Evolutionary conservation across 2,329 filamentous ascomycete genomes (phyloP).

Genomic region (Aspergillus sclerotialis): DNA sequence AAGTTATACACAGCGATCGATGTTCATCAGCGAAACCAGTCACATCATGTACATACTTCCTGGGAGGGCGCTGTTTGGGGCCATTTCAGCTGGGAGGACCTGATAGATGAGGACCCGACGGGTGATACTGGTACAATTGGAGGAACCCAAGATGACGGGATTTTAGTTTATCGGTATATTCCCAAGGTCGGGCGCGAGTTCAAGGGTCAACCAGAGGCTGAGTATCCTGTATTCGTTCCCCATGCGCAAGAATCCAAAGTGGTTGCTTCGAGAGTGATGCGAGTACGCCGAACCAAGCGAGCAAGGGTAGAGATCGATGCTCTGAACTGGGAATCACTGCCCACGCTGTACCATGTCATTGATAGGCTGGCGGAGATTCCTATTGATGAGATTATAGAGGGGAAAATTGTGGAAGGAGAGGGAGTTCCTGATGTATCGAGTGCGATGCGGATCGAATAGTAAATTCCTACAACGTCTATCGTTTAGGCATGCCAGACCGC

Average conservation of each 20-base stretch:
- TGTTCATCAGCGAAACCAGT: constrained; percentile 28
- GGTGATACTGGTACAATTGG: constrained; percentile 13
- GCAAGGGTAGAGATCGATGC: constrained; percentile 44
- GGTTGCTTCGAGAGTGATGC: constrained; percentile 16
- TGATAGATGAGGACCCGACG: constrained; percentile 21
- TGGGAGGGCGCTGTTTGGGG: constrained; percentile 40
- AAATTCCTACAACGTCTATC: no score
- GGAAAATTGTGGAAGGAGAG: constrained; percentile 49
- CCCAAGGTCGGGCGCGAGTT: constrained; percentile 45
- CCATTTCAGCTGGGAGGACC: constrained; percentile 29
- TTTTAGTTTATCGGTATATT: constrained; percentile 53
- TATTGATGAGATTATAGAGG: constrained; percentile 49
- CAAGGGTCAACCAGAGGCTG: constrained; percentile 47
- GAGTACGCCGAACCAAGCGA: constrained; percentile 23
- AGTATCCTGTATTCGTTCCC: constrained; percentile 43
- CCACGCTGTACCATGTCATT: constrained; percentile 55
- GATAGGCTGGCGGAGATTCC: constrained; percentile 49
- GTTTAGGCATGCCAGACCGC: no score
- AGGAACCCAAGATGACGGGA: constrained; percentile 36
- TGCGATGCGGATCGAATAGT: no score
- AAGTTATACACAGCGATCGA: constrained; percentile 52
- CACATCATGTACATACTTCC: constrained; percentile 34
- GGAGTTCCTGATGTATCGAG: constrained; percentile 39
- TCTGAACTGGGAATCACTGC: constrained; percentile 48
- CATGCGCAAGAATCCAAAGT: constrained; percentile 27